phyloP scores from a whole-genome alignment of 1,139 yeast genomes.

The Candida smagusa region DNA sequence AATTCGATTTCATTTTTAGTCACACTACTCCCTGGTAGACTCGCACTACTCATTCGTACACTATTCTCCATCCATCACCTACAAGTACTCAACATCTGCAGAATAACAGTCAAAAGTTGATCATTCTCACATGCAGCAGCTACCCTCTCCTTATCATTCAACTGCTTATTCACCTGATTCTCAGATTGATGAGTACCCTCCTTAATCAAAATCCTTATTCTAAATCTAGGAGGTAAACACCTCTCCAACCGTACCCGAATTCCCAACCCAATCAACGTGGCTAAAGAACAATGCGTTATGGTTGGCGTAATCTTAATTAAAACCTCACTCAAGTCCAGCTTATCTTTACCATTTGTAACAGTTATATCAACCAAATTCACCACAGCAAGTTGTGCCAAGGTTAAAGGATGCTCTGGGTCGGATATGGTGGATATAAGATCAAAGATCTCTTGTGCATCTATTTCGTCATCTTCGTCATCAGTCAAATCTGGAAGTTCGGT shows the following conservation, averaged over 20 bases:
- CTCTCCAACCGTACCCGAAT: slow-evolving; percentile 89
- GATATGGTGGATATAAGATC: slow-evolving; percentile 81
- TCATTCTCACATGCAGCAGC: slow-evolving; percentile 99
- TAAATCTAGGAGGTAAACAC: slow-evolving; percentile 78
- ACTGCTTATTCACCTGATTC: slow-evolving; percentile 90
- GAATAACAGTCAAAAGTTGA: slow-evolving; percentile 81
- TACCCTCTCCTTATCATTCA: slow-evolving; percentile 95
- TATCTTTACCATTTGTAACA: slow-evolving; percentile 54
- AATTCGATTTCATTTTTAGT: too few species aligned
- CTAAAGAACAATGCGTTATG: slow-evolving; percentile 94
- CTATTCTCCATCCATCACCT: slow-evolving; percentile 17
- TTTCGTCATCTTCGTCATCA: slow-evolving; percentile 51
- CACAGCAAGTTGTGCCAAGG: slow-evolving; percentile 92
- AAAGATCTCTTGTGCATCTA: slow-evolving; percentile 63
- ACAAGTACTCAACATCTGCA: slow-evolving; percentile 89
- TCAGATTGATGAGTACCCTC: slow-evolving; percentile 97
- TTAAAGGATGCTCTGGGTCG: slow-evolving; percentile 97
- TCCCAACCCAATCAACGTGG: slow-evolving; percentile 93
- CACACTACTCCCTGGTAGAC: too few species aligned
- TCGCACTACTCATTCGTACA: too few species aligned
- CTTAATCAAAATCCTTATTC: slow-evolving; percentile 76
- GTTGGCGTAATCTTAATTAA: slow-evolving; percentile 91
- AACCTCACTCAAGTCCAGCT: slow-evolving; percentile 65
- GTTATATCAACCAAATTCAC: slow-evolving; percentile 80
- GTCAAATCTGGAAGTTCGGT: slow-evolving; percentile 23